Evolutionary conservation across 495 filamentous ascomycete genomes (phyloP).

Genomic region (Cairneyella variabilis): DNA sequence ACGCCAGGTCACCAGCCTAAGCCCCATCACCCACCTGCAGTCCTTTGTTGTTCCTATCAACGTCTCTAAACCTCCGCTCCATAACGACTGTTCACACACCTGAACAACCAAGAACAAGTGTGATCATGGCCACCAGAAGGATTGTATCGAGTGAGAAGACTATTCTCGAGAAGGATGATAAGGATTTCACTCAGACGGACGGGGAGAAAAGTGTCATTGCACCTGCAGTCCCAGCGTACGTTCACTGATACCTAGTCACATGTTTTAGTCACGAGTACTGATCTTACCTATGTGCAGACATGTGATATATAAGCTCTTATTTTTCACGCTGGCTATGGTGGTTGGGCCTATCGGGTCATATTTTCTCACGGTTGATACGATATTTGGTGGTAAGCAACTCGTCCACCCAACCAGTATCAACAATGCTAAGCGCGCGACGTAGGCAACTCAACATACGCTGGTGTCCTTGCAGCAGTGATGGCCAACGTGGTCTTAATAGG

Average conservation of each 20-base stretch:
- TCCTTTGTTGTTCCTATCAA: too few relatives aligned
- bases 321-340: slow-evolving; percentile 90
- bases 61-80: too few relatives aligned
- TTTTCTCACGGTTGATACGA: slow-evolving; percentile 68
- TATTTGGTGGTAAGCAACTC: slow-evolving; percentile 66
- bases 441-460: slow-evolving; percentile 88
- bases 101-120: too few relatives aligned
- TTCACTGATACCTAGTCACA: not conserved
- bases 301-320: slow-evolving; percentile 85
- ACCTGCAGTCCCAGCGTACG: slow-evolving; percentile 72
- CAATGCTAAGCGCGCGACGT: not conserved
- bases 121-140: slow-evolving; percentile 60
- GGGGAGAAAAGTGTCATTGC: slow-evolving; percentile 46
- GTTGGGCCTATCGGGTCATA: slow-evolving; percentile 79
- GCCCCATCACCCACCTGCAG: too few relatives aligned
- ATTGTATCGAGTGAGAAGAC: slow-evolving; percentile 51
- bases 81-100: too few relatives aligned
- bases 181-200: slow-evolving; percentile 3
- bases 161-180: slow-evolving; percentile 50
- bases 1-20: too few relatives aligned
- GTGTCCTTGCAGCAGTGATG: slow-evolving; percentile 76
- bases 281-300: slow-evolving; percentile 44
- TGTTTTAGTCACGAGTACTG: slow-evolving; percentile 7
- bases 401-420: not conserved
- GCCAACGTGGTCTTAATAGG: slow-evolving; percentile 89